Conservation (phyloP, 2,329 filamentous ascomycete genomes). For the Fusarium gaditjirri region DNA sequence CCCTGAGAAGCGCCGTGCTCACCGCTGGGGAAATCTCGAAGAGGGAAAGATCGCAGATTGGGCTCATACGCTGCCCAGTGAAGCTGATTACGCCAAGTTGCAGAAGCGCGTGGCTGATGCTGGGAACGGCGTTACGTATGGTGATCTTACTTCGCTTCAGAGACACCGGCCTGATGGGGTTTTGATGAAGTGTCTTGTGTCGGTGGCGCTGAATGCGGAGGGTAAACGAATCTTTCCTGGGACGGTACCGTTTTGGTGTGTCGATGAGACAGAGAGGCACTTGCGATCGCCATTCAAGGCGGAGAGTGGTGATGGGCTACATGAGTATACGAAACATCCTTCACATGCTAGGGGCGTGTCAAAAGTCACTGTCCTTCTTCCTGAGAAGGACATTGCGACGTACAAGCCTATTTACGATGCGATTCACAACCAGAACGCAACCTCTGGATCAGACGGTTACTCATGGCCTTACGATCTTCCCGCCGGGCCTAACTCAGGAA, state of each 20-base stretch:
- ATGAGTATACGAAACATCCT: constrained; percentile 55
- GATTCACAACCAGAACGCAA: constrained; percentile 34
- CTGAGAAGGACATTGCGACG: constrained; percentile 26
- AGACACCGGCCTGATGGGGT: constrained; percentile 65
- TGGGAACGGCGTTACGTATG: constrained; percentile 56
- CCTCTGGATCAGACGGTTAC: background rate
- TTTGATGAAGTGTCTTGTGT: constrained; percentile 69
- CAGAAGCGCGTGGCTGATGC: constrained; percentile 51
- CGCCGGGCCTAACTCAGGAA: constrained; percentile 27
- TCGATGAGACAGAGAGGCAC: constrained; percentile 68
- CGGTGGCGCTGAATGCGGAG: constrained; percentile 50
- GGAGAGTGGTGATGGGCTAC: constrained; percentile 23
- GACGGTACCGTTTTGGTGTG: constrained; percentile 71
- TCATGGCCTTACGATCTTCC: constrained; percentile 37
- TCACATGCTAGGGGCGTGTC: constrained; percentile 63
- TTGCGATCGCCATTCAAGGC: constrained; percentile 62
- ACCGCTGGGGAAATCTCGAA: constrained; percentile 67
- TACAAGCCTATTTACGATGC: constrained; percentile 44
- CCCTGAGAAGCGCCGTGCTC: constrained; percentile 54
- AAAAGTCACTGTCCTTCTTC: constrained; percentile 53
- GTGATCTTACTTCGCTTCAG: constrained; percentile 61
- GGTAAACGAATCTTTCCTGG: constrained; percentile 54
- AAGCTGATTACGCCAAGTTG: constrained; percentile 51
- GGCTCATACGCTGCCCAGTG: constrained; percentile 61
- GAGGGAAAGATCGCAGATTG: constrained; percentile 68